phyloP scores from a whole-genome alignment of 1,284 basidiomycete species.

The Amylostereum areolatum region DNA sequence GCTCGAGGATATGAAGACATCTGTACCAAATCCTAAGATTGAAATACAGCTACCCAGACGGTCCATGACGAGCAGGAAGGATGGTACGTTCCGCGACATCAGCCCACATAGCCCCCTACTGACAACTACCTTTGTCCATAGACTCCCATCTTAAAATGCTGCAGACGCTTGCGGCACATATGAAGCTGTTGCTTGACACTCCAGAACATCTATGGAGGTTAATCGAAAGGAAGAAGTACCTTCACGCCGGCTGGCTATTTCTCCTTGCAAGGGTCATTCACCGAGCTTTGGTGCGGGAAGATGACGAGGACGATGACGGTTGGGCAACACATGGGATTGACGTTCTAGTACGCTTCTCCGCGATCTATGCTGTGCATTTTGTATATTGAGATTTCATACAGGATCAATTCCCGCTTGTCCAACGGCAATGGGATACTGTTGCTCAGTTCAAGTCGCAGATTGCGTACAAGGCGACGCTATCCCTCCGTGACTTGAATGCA shows the following conservation, averaged over 20 bases:
- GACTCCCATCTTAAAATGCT: constrained; percentile 65
- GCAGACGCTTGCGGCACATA: constrained; percentile 77
- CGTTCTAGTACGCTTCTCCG: constrained; percentile 41
- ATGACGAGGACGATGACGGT: constrained; percentile 51
- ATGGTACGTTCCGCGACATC: constrained; percentile 32
- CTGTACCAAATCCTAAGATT: constrained; percentile 40
- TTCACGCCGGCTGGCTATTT: constrained; percentile 83
- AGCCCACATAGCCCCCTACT: neutral
- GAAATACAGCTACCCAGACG: constrained; percentile 37
- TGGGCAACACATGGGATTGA: constrained; percentile 63
- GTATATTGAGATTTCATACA: constrained; percentile 22
- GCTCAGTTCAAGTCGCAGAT: constrained; percentile 82
- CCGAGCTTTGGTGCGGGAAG: constrained; percentile 53
- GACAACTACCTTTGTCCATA: constrained; percentile 21
- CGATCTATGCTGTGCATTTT: neutral
- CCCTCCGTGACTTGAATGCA: constrained; percentile 53
- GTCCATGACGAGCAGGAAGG: constrained; percentile 34
- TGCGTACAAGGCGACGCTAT: constrained; percentile 72
- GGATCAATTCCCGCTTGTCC: constrained; percentile 78
- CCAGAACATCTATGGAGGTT: constrained; percentile 86
- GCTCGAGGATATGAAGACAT: constrained; percentile 51
- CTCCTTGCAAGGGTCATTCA: constrained; percentile 80
- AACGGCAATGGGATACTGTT: constrained; percentile 86
- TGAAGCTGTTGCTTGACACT: constrained; percentile 82
- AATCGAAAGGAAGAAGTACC: constrained; percentile 71